phyloP scores from a whole-genome alignment of 169 alveolate species.

The Plasmodium gallinaceum region DNA sequence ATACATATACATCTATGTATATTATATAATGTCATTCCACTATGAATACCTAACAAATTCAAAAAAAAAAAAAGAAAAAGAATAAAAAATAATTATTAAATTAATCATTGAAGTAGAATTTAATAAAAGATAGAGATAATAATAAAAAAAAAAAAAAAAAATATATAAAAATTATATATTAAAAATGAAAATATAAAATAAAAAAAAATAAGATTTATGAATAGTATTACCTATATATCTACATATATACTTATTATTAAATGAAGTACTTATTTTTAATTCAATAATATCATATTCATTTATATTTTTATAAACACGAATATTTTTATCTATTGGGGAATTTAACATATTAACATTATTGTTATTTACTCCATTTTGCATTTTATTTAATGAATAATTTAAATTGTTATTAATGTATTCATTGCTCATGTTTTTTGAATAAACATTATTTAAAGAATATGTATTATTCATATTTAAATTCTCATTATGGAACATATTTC shows the following conservation, averaged over 20 bases:
- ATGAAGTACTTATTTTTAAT: conserved; percentile 71
- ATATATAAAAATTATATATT: background rate
- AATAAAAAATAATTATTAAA: background rate
- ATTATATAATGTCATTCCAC: conserved; percentile 75
- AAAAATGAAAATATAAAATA: background rate
- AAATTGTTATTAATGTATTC: conserved; percentile 9
- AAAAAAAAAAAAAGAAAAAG: background rate
- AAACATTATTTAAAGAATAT: conserved; percentile 18
- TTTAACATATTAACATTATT: conserved; percentile 3
- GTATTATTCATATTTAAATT: conserved; percentile 13
- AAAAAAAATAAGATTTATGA: background rate
- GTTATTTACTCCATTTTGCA: background rate
- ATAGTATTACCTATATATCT: conserved; percentile 64
- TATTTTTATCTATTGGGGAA: conserved; percentile 29
- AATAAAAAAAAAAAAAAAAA: background rate
- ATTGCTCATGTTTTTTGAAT: conserved; percentile 2
- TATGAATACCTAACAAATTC: conserved; percentile 38
- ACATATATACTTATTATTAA: conserved; percentile 68
- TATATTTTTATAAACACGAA: conserved; percentile 75
- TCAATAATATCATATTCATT: conserved; percentile 75
- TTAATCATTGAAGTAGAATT: too few relatives aligned
- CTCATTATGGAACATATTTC: background rate
- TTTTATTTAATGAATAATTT: conserved; percentile 13
- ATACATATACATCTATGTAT: conserved; percentile 69
- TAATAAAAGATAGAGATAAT: background rate